Conservation (phyloP, 2,329 filamentous ascomycete genomes). For the Colletotrichum tropicale region DNA sequence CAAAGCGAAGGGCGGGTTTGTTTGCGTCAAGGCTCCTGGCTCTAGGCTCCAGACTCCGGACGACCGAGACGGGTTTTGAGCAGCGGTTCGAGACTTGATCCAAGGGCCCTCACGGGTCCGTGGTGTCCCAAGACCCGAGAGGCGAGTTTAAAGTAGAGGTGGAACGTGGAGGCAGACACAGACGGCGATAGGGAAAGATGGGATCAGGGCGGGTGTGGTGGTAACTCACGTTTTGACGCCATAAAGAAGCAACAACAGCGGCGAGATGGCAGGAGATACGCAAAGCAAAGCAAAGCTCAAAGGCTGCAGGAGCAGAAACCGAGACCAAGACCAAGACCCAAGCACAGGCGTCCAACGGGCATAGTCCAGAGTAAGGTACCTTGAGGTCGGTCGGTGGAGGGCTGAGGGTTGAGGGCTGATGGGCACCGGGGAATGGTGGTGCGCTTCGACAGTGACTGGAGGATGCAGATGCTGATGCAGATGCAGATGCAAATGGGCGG, state of each 20-base stretch:
- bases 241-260: conserved; percentile 20
- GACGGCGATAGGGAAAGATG: conserved; percentile 2
- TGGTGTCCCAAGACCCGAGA: background rate
- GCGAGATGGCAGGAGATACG: background rate
- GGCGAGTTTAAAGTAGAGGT: background rate
- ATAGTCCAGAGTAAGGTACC: conserved; percentile 1
- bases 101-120: conserved; percentile 9
- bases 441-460: background rate
- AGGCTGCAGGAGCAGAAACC: background rate
- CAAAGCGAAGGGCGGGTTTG: conserved; percentile 13
- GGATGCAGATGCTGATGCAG: background rate
- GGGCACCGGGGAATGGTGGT: background rate
- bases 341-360: conserved; percentile 19
- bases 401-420: background rate
- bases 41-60: conserved; percentile 1
- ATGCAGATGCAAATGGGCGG: background rate
- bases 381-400: background rate
- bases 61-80: background rate
- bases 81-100: background rate
- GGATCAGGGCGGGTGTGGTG: background rate
- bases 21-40: conserved; percentile 1
- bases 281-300: background rate
- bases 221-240: conserved; percentile 24
- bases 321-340: background rate
- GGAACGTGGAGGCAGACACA: background rate